phyloP scores from a whole-genome alignment of 257 asterid genomes.

The Fraxinus pennsylvanica region DNA sequence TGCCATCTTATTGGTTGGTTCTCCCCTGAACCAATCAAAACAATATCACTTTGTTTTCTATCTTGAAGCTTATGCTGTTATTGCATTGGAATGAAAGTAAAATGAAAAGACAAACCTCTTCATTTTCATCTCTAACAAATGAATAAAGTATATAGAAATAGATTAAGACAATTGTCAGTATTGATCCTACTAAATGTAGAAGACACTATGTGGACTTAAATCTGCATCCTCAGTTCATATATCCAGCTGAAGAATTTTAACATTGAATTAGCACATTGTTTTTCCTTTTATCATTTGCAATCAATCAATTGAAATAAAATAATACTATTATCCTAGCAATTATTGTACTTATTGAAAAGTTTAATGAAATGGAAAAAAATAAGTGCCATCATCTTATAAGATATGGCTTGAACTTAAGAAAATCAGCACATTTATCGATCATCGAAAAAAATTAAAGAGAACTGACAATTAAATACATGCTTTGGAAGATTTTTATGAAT shows the following conservation, averaged over 20 bases:
- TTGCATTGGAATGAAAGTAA: neutral
- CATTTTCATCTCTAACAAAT: neutral
- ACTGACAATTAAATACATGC: conserved; percentile 24
- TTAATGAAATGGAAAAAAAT: neutral
- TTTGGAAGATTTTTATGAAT: conserved; percentile 19
- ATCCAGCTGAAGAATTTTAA: neutral
- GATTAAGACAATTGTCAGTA: no score
- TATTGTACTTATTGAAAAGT: neutral
- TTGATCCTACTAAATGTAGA: neutral
- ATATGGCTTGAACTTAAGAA: neutral
- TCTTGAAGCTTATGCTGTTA: no score
- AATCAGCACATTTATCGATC: neutral
- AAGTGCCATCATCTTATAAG: neutral
- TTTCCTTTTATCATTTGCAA: neutral
- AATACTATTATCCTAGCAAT: neutral
- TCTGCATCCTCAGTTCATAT: neutral
- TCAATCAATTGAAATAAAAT: no score
- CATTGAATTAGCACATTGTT: neutral
- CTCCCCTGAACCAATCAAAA: conserved; percentile 37
- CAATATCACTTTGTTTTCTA: no score
- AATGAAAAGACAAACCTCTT: neutral
- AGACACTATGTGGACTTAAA: neutral
- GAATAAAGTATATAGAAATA: no score
- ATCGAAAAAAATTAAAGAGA: neutral
- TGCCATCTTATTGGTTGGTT: conserved; percentile 45